Evolutionary conservation across 768 basidiomycete species (phyloP).

Genomic region (Suillus tomentosus): DNA sequence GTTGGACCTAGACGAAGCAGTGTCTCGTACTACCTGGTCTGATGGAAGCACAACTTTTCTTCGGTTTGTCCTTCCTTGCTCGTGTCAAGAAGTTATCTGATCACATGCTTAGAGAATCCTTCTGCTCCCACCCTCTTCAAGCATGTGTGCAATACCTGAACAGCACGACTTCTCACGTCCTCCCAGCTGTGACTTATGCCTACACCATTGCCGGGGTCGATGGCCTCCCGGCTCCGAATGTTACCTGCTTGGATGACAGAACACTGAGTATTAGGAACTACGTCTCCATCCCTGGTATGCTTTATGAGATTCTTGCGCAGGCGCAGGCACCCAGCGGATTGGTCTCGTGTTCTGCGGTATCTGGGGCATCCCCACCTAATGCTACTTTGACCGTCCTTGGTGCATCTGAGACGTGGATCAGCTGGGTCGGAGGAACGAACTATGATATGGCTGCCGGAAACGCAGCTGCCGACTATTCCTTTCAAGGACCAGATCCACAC

Average conservation of each 20-base stretch:
- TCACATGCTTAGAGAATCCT: slow-evolving; percentile 44
- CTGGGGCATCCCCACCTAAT: slow-evolving; percentile 38
- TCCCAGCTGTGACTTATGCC: slow-evolving; percentile 47
- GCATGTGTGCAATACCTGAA: slow-evolving; percentile 64
- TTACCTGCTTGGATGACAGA: slow-evolving; percentile 58
- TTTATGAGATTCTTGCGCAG: slow-evolving; percentile 64
- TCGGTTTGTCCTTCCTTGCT: slow-evolving; percentile 41
- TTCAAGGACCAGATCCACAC: slow-evolving; percentile 66
- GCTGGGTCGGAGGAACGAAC: slow-evolving; percentile 76
- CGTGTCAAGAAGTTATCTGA: background rate
- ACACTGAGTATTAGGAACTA: slow-evolving; percentile 59
- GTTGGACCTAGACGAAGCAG: slow-evolving; percentile 67
- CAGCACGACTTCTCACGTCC: slow-evolving; percentile 25
- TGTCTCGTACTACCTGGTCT: slow-evolving; percentile 62
- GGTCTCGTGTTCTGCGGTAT: slow-evolving; percentile 34
- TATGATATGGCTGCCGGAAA: slow-evolving; percentile 66
- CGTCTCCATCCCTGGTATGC: slow-evolving; percentile 59
- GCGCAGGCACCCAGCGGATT: slow-evolving; percentile 38
- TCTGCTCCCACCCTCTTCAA: slow-evolving; percentile 67
- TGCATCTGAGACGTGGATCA: slow-evolving; percentile 59
- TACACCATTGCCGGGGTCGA: slow-evolving; percentile 48
- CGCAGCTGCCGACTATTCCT: slow-evolving; percentile 56
- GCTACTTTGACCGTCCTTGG: slow-evolving; percentile 49
- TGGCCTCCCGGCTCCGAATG: slow-evolving; percentile 55
- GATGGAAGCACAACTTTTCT: slow-evolving; percentile 47